Percentiles rank a stretch among this genome's conserved stretches.
These are phyloP conservation scores for Astragalus membranaceus DNA, from an alignment of 306 rosid species.

Conservation along the genomic window DNA sequence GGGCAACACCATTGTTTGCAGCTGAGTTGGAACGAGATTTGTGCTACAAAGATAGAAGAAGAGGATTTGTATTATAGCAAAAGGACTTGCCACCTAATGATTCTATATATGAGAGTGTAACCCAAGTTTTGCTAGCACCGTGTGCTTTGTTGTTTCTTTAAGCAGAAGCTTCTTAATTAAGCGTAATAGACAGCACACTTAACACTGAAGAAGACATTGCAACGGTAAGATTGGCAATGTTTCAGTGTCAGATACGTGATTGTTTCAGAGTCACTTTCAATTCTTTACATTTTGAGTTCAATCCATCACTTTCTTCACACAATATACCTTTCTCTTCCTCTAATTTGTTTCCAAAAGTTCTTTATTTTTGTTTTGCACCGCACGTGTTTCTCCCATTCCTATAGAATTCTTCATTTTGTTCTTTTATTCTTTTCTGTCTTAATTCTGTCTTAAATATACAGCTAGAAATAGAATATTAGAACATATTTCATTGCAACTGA, in stretches of 20 bases:
- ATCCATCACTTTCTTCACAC: not conserved
- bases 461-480: not conserved
- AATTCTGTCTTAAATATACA: too few relatives aligned
- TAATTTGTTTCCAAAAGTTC: not conserved
- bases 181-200: slow-evolving; percentile 19
- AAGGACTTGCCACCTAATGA: not conserved
- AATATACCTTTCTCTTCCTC: not conserved
- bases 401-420: not conserved
- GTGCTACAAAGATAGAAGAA: not conserved
- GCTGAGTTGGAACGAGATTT: not conserved
- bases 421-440: too few relatives aligned
- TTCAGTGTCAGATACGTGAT: slow-evolving; percentile 13
- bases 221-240: slow-evolving; percentile 20
- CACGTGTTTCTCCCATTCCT: too few relatives aligned
- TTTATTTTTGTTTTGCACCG: not conserved
- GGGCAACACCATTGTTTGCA: slow-evolving; percentile 33
- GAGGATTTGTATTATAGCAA: not conserved
- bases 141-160: slow-evolving; percentile 21
- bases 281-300: not conserved
- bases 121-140: slow-evolving; percentile 1
- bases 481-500: not conserved
- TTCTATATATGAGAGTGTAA: slow-evolving; percentile 7
- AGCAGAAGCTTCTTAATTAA: slow-evolving; percentile 16
- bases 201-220: slow-evolving; percentile 24
- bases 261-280: slow-evolving; percentile 14